phyloP scores from a whole-genome alignment of 192 early-diverging fungal genomes.

The Dimargaris xerosporica region DNA sequence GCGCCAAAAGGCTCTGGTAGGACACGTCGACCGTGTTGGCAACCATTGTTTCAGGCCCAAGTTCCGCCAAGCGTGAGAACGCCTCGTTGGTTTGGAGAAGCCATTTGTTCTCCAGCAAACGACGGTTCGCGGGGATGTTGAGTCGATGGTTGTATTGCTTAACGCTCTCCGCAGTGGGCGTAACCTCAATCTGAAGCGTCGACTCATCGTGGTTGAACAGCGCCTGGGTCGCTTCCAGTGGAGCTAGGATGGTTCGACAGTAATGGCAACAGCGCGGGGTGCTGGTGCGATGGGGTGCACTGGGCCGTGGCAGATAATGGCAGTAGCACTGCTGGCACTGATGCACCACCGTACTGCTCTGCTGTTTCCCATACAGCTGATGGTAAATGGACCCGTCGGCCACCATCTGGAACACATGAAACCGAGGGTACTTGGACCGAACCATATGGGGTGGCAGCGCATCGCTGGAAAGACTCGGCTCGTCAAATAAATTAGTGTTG shows the following conservation, averaged over 20 bases:
- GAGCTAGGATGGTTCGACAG: neutral
- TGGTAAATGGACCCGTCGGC: slow-evolving; percentile 6
- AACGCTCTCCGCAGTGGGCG: neutral
- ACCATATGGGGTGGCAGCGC: neutral
- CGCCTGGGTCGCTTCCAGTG: neutral
- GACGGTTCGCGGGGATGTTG: neutral
- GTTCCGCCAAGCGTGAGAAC: no score
- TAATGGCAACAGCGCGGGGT: neutral
- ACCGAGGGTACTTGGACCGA: neutral
- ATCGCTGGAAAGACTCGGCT: neutral
- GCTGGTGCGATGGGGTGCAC: neutral
- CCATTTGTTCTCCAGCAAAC: neutral
- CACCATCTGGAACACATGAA: slow-evolving; percentile 7
- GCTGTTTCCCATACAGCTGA: slow-evolving; percentile 2
- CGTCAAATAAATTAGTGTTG: neutral
- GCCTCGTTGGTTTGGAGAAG: neutral
- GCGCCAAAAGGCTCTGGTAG: no score
- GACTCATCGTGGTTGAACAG: neutral
- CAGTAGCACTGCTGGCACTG: neutral
- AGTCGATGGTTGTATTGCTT: neutral
- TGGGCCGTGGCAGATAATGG: neutral
- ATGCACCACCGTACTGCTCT: neutral
- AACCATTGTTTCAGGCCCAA: no score
- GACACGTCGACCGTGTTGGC: no score
- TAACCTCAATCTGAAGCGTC: neutral